Base-by-base conservation (phyloP, 805 yeast genomes). In the Kazachstania kunashirensis region DNA sequence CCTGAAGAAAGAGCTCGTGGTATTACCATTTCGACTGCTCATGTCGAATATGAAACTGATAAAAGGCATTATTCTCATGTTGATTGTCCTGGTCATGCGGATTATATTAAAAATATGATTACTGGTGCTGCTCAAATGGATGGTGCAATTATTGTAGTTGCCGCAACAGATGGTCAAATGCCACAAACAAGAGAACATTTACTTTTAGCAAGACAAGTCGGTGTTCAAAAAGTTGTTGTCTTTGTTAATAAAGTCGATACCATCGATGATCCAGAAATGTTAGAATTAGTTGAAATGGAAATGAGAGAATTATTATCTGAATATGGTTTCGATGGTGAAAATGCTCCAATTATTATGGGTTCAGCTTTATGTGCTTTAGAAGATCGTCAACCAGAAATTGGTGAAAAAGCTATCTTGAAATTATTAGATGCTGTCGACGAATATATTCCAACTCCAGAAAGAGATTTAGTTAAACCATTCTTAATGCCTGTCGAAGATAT, bases 121-220 rank as follows among this genome's bases (percentile, higher is more conserved):
- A 85, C 96, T 50, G 97, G 97, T 79, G 96, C 97, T 56, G 96
- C 97, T 55, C 95, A 89, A 66, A 88, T 88, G 96, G 97, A 89
- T 66, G 96, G 97, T 73, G 97, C 96, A 50, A 88, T 89, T 55
- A 89, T 89, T 69, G 97, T 89, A 45, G 97, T 92, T 65, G 98
- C 97, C 58, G 98, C 98, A 46, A 73, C 95, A 40, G 98, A 92
- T 61, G 98, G 98, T 59, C 95, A 86, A 70, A 92, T 89, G 97
- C 97, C 96, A 61, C 98, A 92, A 73, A 92, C 98, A 52, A 84
- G 97, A 73, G 98, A 92, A 72, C 98, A 92, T 71, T 74, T 92
- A 70, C 71, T 92, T 66, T 79, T 92, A 59, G 98, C 98, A 47
- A 85, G 97, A 74, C 98, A 92, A 73, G 97, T 92, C 62, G 98